Base-by-base conservation (phyloP, 2,329 filamentous ascomycete genomes). In the Zasmidium citrigriseum region DNA sequence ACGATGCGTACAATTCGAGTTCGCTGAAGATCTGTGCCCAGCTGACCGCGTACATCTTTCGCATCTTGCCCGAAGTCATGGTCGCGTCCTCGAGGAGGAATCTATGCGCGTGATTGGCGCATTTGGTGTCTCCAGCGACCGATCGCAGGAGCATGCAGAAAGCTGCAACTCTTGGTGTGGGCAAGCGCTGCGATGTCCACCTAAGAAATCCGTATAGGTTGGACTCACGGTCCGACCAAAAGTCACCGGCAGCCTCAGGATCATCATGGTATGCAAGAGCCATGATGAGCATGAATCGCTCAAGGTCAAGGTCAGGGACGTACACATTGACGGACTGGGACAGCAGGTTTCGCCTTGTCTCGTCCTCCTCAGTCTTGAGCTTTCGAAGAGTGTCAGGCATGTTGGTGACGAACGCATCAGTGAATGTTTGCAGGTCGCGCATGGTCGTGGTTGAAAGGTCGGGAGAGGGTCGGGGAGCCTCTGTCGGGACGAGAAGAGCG, bases 61-160 rank as follows among this genome's bases (percentile, higher is more conserved):
- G 87, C 74, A 96, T 86, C 75, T 93, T 95, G 3, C 71, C 85
- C 20, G 68, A 65, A 16, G 62, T 55, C 64, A 71, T 67, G 59
- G 86, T 83, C 2, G 89, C 86, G 71, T 99, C 95, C 67, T 97
- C 93, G 1, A 95, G 82, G 16, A 99, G 80, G 70, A 99, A 99
- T 51, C 87, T 86, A 72, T 99, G 93, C 0, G 93, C 91, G 16
- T 89, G 84, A 54, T 89, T 88, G 24, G 95, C 93, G 67, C 91
- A 95, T 54, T 90, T 85, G 54, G 91, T 86, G 53, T 91, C 91
- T 52, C 88, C 87, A 0, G 95, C 91, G 49, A 99, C 88, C 1
- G 93, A 89, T 69, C 92, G 90, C 16, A 99, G 80, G 87, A 99
- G 93, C 72, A 98, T 93, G 74, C 95, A 99, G 68, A 98, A 99